phyloP scores from a whole-genome alignment of 2,329 filamentous ascomycete genomes.

The Colletotrichum sp. region DNA sequence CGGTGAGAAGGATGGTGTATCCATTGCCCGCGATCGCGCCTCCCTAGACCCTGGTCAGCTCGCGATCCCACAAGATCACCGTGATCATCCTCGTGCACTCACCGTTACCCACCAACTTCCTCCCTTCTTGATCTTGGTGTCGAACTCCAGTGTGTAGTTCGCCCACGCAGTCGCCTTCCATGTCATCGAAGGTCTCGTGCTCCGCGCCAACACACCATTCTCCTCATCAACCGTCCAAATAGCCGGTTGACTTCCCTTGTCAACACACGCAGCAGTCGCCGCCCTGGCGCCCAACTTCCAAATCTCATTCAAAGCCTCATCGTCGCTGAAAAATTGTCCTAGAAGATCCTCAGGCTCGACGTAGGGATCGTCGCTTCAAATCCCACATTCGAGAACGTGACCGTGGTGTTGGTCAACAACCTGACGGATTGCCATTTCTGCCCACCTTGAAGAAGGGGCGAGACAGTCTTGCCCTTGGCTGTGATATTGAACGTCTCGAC shows the following conservation, averaged over 20 bases:
- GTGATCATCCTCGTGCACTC: not conserved
- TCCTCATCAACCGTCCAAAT: conserved; percentile 33
- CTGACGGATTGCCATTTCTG: conserved; percentile 43
- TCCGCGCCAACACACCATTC: conserved; percentile 37
- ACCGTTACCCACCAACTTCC: conserved; percentile 42
- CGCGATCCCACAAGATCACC: not conserved
- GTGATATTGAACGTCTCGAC: conserved; percentile 43
- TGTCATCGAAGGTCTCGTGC: conserved; percentile 32
- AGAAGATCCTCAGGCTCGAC: conserved; percentile 26
- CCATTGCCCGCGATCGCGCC: conserved; percentile 4
- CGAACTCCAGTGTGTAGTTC: conserved; percentile 41
- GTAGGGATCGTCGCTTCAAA: conserved; percentile 31
- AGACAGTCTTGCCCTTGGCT: conserved; percentile 26
- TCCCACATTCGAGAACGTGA: conserved; percentile 34
- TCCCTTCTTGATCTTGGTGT: conserved; percentile 38
- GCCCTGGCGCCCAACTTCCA: conserved; percentile 40
- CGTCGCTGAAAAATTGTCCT: conserved; percentile 31
- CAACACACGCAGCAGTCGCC: conserved; percentile 37
- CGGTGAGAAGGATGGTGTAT: conserved; percentile 10
- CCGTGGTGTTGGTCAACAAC: conserved; percentile 34
- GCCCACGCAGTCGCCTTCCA: conserved; percentile 24
- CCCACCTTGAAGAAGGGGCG: conserved; percentile 42
- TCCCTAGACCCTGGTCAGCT: not conserved
- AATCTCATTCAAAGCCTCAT: conserved; percentile 35
- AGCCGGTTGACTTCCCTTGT: conserved; percentile 37